Evolutionary conservation across 1,139 yeast genomes (phyloP).

Genomic region (Blastobotrys arbuscula): DNA sequence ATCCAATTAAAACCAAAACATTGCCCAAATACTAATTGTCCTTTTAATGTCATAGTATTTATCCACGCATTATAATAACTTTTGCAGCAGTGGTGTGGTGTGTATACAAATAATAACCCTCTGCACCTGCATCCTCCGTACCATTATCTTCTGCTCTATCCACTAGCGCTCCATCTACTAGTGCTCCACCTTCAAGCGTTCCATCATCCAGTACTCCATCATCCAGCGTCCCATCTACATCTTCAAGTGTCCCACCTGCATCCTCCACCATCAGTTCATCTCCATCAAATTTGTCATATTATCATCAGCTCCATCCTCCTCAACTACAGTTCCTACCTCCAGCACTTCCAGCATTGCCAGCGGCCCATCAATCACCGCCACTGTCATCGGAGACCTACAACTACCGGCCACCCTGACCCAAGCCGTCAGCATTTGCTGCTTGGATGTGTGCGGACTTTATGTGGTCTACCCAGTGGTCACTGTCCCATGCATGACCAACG

Average conservation of each 20-base stretch:
- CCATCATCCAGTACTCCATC: not conserved
- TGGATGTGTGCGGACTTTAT: slow-evolving; percentile 23
- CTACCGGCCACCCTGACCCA: slow-evolving; percentile 20
- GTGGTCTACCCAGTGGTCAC: slow-evolving; percentile 22
- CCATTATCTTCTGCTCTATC: too few relatives aligned
- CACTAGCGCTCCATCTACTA: too few relatives aligned
- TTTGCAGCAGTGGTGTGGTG: too few relatives aligned
- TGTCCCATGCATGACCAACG: slow-evolving; percentile 24
- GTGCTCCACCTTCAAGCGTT: too few relatives aligned
- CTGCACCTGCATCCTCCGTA: too few relatives aligned
- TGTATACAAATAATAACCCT: too few relatives aligned
- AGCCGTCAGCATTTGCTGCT: slow-evolving; percentile 27
- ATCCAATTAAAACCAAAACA: too few relatives aligned
- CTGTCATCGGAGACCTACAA: slow-evolving; percentile 1
- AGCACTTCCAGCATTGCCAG: not conserved
- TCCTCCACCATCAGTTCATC: not conserved
- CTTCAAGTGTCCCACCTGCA: not conserved
- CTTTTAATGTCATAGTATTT: too few relatives aligned
- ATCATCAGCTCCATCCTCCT: not conserved
- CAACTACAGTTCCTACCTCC: not conserved
- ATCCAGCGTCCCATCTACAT: not conserved
- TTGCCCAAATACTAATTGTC: too few relatives aligned
- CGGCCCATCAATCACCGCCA: slow-evolving; percentile 6
- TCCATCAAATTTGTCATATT: not conserved
- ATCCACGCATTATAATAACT: too few relatives aligned